Evolutionary conservation across 495 filamentous ascomycete genomes (phyloP).

Genomic region (Tuber calosporum): DNA sequence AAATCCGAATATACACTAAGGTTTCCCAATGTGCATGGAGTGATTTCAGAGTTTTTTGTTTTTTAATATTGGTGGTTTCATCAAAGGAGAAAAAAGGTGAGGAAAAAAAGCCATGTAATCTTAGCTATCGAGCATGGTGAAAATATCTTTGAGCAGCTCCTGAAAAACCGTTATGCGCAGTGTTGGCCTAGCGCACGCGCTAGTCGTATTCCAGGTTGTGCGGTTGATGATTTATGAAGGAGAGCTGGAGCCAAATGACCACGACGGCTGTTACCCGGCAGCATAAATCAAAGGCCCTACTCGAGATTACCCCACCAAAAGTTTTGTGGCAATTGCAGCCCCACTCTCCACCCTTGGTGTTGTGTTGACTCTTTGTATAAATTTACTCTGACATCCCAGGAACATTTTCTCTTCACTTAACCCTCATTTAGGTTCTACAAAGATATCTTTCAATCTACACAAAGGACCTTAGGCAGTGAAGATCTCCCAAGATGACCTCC

Average conservation of each 20-base stretch:
- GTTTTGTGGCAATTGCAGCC: not conserved
- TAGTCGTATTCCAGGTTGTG: not conserved
- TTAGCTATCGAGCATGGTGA: not conserved
- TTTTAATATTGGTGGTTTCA: not conserved
- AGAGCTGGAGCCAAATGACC: not conserved
- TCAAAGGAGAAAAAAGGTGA: not conserved
- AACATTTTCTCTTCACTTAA: not conserved
- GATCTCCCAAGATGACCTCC: conserved; percentile 26
- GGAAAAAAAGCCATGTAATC: not conserved
- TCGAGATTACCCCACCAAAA: not conserved
- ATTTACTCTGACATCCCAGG: not conserved
- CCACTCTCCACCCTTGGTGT: not conserved
- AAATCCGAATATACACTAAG: conserved; percentile 19
- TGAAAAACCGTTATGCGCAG: not conserved
- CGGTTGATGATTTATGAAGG: not conserved
- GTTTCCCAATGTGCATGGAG: conserved; percentile 20
- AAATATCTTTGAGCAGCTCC: not conserved
- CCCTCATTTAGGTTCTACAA: not conserved
- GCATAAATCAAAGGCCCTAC: not conserved
- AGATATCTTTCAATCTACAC: not conserved
- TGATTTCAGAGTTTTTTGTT: conserved; percentile 7
- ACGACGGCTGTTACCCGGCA: not conserved
- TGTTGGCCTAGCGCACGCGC: not conserved
- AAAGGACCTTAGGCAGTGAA: not conserved
- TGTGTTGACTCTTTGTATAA: not conserved